Percentiles rank a stretch among this genome's conserved stretches.
Evolutionary conservation across 306 rosid species (phyloP).

Genomic region (Citrullus amarus): DNA sequence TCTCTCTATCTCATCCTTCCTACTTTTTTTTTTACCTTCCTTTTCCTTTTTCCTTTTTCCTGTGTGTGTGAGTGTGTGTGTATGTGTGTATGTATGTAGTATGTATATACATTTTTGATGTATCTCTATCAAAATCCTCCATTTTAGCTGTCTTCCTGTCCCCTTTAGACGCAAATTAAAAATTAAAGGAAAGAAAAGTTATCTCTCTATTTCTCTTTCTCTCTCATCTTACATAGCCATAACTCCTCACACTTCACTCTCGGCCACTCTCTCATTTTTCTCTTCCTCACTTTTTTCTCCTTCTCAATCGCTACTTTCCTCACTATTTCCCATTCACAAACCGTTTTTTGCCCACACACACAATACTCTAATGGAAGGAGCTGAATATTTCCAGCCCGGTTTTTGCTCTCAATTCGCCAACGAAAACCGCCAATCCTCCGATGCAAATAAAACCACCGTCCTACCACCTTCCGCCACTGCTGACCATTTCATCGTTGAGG

Average conservation of each 20-base stretch:
- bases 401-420: constrained; percentile 36
- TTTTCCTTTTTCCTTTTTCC: background rate
- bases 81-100: background rate
- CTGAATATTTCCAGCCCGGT: constrained; percentile 31
- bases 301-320: constrained; percentile 4
- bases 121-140: constrained; percentile 17
- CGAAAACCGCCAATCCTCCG: constrained; percentile 19
- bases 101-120: background rate
- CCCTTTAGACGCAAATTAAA: constrained; percentile 54
- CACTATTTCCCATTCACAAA: background rate
- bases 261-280: constrained; percentile 23
- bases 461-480: background rate
- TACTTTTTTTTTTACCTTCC: background rate
- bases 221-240: constrained; percentile 39
- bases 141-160: constrained; percentile 49
- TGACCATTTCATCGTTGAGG: constrained; percentile 69
- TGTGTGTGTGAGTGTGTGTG: background rate
- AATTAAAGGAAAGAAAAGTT: background rate
- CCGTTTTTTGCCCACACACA: background rate
- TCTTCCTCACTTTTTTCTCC: constrained; percentile 9
- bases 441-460: background rate
- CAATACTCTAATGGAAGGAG: constrained; percentile 42
- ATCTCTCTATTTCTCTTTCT: constrained; percentile 12
- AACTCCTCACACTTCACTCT: constrained; percentile 31
- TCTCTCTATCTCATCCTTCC: background rate